Percentiles rank a stretch among this genome's conserved stretches.
Conservation (phyloP, 176 grass and related monocot species). For the Stipa capillata region DNA sequence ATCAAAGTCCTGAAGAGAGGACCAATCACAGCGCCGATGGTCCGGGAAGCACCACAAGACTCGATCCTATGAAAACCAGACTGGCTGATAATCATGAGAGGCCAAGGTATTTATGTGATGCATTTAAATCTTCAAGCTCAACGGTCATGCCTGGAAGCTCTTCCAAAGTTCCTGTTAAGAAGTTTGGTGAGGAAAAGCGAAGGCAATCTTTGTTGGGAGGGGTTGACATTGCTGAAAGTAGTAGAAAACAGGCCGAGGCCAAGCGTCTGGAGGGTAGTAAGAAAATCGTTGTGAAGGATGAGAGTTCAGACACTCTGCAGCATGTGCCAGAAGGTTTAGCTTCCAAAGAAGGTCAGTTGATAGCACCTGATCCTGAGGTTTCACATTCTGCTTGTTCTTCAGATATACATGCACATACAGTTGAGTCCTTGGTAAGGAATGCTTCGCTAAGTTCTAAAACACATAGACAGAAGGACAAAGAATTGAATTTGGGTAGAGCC, state of each 20-base stretch:
- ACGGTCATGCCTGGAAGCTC: slow-evolving; percentile 29
- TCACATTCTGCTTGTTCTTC: neutral
- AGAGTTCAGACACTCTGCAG: neutral
- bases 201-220: slow-evolving; percentile 17
- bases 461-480: slow-evolving; percentile 28
- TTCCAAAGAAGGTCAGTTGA: neutral
- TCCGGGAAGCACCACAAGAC: slow-evolving; percentile 18
- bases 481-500: slow-evolving; percentile 13
- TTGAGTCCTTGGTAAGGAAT: slow-evolving; percentile 3
- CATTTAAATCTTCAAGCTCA: slow-evolving; percentile 22
- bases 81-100: slow-evolving; percentile 31
- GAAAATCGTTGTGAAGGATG: neutral
- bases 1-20: slow-evolving; percentile 22
- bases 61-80: slow-evolving; percentile 13
- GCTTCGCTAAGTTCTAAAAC: slow-evolving; percentile 35
- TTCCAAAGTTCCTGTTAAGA: slow-evolving; percentile 31
- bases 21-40: neutral
- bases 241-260: slow-evolving; percentile 16
- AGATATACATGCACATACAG: neutral
- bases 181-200: slow-evolving; percentile 41
- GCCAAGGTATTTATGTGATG: slow-evolving; percentile 17
- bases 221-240: slow-evolving; percentile 21
- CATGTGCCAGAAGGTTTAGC: neutral
- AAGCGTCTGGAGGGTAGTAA: slow-evolving; percentile 3
- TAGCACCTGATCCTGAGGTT: slow-evolving; percentile 3